A percentile compares a stretch with the other conserved stretches of the same genome.
Evolutionary conservation across 2,329 filamentous ascomycete genomes (phyloP).

Genomic region (Aspergillus thermomutatus): DNA sequence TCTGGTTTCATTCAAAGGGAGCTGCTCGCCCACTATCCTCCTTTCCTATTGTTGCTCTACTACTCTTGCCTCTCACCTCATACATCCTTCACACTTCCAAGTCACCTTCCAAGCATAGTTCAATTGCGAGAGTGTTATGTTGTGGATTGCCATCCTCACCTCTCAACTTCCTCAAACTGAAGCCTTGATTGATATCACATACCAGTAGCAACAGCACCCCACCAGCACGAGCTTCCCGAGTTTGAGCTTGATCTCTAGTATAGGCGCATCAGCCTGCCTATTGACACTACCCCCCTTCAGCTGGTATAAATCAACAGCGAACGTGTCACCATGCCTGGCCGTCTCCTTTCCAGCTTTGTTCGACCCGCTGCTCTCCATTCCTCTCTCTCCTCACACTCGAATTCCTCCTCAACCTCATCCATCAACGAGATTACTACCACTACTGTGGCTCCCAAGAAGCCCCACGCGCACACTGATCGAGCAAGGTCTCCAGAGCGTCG

Average conservation of each 20-base stretch:
- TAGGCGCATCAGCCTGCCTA: background rate
- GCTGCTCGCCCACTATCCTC: conserved; percentile 15
- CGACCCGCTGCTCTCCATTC: conserved; percentile 32
- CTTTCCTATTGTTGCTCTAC: conserved; percentile 6
- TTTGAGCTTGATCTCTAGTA: background rate
- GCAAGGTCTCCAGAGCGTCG: conserved; percentile 39
- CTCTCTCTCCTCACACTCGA: conserved; percentile 30
- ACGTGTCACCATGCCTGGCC: conserved; percentile 36
- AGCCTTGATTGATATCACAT: conserved; percentile 15
- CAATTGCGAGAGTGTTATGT: conserved; percentile 16
- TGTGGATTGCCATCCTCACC: conserved; percentile 12
- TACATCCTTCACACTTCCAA: background rate
- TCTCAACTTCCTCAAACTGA: conserved; percentile 22
- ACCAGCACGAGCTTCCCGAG: background rate
- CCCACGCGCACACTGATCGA: conserved; percentile 24
- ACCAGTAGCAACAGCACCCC: background rate
- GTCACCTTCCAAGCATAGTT: background rate
- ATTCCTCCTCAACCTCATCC: conserved; percentile 35
- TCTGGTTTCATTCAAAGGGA: conserved; percentile 20
- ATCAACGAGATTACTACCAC: conserved; percentile 33
- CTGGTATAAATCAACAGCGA: background rate
- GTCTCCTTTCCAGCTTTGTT: conserved; percentile 39
- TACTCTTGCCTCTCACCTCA: conserved; percentile 1
- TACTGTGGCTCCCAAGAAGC: conserved; percentile 24
- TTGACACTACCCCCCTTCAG: background rate